Evolutionary conservation across 2,329 filamentous ascomycete genomes (phyloP).

Genomic region (Sclerotinia trifoliorum): DNA sequence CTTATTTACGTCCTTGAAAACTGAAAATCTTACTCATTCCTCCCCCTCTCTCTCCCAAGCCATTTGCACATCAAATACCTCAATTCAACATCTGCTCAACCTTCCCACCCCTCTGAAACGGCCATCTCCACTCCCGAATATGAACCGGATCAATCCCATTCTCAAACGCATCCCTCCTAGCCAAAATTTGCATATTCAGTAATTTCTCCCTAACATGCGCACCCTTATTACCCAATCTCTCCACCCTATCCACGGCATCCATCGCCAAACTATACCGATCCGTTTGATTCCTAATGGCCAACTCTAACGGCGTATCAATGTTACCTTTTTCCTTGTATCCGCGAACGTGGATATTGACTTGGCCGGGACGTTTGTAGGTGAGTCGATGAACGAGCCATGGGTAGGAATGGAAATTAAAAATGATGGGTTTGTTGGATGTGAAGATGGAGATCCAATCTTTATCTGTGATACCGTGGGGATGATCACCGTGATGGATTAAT

Average conservation of each 20-base stretch:
- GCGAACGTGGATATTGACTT: slow-evolving; percentile 67
- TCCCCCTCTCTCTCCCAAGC: neutral
- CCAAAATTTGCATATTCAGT: slow-evolving; percentile 62
- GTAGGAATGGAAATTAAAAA: slow-evolving; percentile 85
- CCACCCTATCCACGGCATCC: slow-evolving; percentile 69
- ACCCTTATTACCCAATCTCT: slow-evolving; percentile 59
- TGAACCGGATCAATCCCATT: slow-evolving; percentile 62
- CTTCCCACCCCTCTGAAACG: slow-evolving; percentile 27
- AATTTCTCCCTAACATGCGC: slow-evolving; percentile 62
- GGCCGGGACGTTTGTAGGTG: slow-evolving; percentile 71
- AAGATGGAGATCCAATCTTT: slow-evolving; percentile 67
- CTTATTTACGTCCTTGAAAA: neutral
- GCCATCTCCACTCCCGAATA: slow-evolving; percentile 38
- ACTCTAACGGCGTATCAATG: slow-evolving; percentile 76
- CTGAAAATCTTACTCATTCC: neutral
- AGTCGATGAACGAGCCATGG: slow-evolving; percentile 76
- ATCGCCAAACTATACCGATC: slow-evolving; percentile 77
- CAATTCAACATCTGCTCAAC: slow-evolving; percentile 9
- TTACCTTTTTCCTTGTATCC: slow-evolving; percentile 84
- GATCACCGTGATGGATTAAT: slow-evolving; percentile 66
- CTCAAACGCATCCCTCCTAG: slow-evolving; percentile 65
- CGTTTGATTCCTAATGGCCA: slow-evolving; percentile 74
- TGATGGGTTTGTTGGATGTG: slow-evolving; percentile 67
- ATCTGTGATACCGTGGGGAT: slow-evolving; percentile 71
- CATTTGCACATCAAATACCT: neutral